Conservation (phyloP, 495 filamentous ascomycete genomes). For the Hypoxylon cercidicola region DNA sequence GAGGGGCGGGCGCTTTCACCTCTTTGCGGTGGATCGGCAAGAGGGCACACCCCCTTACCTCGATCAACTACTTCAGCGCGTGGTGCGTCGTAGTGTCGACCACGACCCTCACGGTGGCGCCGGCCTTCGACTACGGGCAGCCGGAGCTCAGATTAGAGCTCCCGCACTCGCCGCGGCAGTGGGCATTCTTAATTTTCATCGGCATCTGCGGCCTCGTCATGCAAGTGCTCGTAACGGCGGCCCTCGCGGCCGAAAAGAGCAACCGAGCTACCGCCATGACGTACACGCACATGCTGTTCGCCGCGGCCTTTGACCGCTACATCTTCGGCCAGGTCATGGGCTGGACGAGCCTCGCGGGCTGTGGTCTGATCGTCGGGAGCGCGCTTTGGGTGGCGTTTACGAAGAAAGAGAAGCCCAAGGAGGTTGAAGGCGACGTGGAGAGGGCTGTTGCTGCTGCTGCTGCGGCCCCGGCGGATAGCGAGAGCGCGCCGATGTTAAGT, state of each 20-base stretch:
- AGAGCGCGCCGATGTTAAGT: conserved; percentile 35
- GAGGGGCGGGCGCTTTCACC: conserved; percentile 79
- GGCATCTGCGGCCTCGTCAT: conserved; percentile 82
- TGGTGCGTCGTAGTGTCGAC: conserved; percentile 75
- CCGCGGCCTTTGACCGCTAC: conserved; percentile 80
- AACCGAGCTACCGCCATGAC: conserved; percentile 87
- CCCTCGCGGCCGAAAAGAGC: conserved; percentile 72
- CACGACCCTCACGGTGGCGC: conserved; percentile 62
- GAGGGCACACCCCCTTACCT: conserved; percentile 84
- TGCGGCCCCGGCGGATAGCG: conserved; percentile 22
- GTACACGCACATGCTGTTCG: conserved; percentile 94
- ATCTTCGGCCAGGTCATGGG: conserved; percentile 79
- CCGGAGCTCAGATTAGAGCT: conserved; percentile 69
- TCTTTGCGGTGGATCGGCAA: conserved; percentile 86
- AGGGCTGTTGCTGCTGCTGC: conserved; percentile 14
- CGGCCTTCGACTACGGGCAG: conserved; percentile 57
- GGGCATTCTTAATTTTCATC: conserved; percentile 74
- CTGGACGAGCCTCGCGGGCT: conserved; percentile 74
- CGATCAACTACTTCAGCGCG: conserved; percentile 84
- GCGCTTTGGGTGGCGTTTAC: conserved; percentile 81
- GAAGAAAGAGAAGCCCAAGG: conserved; percentile 48
- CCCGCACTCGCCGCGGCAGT: conserved; percentile 71
- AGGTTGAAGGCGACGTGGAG: conserved; percentile 16
- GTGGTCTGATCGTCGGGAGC: conserved; percentile 79
- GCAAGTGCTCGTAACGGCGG: conserved; percentile 88